Conservation (phyloP, 2,329 filamentous ascomycete species). For the Aspergillus fructus region DNA sequence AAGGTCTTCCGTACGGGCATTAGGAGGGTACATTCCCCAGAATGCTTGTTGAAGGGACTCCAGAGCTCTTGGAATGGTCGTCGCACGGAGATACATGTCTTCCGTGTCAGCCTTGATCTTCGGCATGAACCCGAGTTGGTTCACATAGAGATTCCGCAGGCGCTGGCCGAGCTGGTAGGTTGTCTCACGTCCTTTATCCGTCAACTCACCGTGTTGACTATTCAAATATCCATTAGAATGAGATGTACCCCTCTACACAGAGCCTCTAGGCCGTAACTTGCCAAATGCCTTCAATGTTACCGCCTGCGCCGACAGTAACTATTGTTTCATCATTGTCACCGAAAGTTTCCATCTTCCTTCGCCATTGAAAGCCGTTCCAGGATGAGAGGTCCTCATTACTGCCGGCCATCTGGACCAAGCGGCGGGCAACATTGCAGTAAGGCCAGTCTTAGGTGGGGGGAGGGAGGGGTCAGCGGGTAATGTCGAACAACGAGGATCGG, state of each 20-base stretch:
- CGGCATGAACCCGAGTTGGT: slow-evolving; percentile 72
- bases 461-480: slow-evolving; percentile 1
- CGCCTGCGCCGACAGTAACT: slow-evolving; percentile 65
- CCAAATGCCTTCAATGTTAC: slow-evolving; percentile 78
- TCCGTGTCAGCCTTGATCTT: slow-evolving; percentile 54
- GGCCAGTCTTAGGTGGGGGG: slow-evolving; percentile 65
- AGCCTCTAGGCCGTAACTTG: slow-evolving; percentile 46
- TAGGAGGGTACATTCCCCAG: slow-evolving; percentile 69
- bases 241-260: neutral
- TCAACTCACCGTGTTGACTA: slow-evolving; percentile 64
- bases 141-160: slow-evolving; percentile 70
- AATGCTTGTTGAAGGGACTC: slow-evolving; percentile 77
- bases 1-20: slow-evolving; percentile 52
- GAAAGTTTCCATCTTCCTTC: slow-evolving; percentile 80
- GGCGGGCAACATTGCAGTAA: slow-evolving; percentile 77
- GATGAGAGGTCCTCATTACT: slow-evolving; percentile 51
- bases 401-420: slow-evolving; percentile 64
- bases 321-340: slow-evolving; percentile 67
- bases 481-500: neutral
- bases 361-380: slow-evolving; percentile 62
- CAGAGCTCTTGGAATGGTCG: slow-evolving; percentile 71
- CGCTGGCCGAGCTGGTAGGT: slow-evolving; percentile 68
- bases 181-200: slow-evolving; percentile 70
- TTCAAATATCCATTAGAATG: slow-evolving; percentile 15
- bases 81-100: slow-evolving; percentile 71